Evolutionary conservation across 2,329 filamentous ascomycete species (phyloP).

Genomic region (Cladosporium oxysporum): DNA sequence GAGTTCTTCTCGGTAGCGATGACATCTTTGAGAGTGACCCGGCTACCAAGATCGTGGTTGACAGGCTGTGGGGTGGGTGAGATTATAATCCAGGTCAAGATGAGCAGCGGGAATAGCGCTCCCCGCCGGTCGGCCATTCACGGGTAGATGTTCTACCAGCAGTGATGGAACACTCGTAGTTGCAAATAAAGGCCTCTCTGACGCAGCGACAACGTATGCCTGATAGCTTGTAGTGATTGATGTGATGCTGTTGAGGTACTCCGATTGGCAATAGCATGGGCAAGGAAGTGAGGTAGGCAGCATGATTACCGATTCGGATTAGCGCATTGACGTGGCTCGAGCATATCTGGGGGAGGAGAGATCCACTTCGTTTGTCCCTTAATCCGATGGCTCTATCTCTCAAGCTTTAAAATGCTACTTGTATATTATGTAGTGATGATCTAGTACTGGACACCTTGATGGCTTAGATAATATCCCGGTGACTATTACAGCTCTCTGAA

Average conservation of each 20-base stretch:
- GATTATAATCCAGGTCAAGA: constrained; percentile 56
- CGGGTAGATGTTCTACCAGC: constrained; percentile 13
- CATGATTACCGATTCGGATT: background rate
- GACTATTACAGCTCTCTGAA: background rate
- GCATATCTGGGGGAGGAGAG: background rate
- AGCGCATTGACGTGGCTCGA: constrained; percentile 1
- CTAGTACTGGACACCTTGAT: background rate
- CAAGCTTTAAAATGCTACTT: background rate
- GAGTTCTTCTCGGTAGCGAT: constrained; percentile 54
- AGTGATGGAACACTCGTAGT: background rate
- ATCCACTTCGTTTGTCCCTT: background rate
- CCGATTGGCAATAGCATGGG: background rate
- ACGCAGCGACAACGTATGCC: background rate
- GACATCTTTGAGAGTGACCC: constrained; percentile 50
- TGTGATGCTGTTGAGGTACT: background rate
- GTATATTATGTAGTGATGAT: background rate
- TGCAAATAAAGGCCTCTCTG: background rate
- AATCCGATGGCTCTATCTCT: background rate
- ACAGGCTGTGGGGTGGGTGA: constrained; percentile 38
- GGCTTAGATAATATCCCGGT: background rate
- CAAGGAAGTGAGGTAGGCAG: background rate
- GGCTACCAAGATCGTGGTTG: constrained; percentile 34
- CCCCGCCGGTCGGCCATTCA: constrained; percentile 46
- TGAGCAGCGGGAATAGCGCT: constrained; percentile 49
- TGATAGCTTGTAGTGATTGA: background rate